Evolutionary conservation across 2,329 filamentous ascomycete genomes (phyloP).

Genomic region (Hypoxylon sp.): DNA sequence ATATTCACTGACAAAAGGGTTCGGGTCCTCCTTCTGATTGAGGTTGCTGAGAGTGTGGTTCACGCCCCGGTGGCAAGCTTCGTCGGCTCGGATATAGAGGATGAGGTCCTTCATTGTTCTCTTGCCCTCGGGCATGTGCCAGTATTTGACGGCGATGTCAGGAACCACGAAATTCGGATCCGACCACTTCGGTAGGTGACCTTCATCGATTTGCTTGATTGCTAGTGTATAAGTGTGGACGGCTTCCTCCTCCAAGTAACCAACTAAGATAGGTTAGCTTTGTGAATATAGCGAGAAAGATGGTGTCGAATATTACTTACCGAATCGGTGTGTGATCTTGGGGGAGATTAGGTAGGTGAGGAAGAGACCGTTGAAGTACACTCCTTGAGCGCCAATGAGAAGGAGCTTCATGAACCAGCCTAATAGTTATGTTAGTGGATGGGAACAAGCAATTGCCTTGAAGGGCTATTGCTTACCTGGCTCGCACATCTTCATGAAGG

Average conservation of each 20-base stretch:
- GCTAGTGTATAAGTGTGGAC: conserved; percentile 95
- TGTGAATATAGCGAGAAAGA: background rate
- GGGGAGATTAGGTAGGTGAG: conserved; percentile 88
- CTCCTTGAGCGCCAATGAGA: conserved; percentile 92
- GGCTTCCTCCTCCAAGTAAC: conserved; percentile 97
- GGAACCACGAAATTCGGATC: conserved; percentile 80
- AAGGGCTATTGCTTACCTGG: conserved; percentile 65
- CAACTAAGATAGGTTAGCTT: conserved; percentile 66
- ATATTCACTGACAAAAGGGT: conserved; percentile 90
- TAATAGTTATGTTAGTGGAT: conserved; percentile 52
- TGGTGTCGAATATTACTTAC: conserved; percentile 17
- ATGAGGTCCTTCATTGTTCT: conserved; percentile 89
- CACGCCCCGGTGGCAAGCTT: conserved; percentile 91
- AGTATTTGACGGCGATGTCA: conserved; percentile 91
- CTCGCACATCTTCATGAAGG: conserved; percentile 91
- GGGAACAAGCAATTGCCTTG: background rate
- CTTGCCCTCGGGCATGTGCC: conserved; percentile 90
- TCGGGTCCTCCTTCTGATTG: conserved; percentile 87
- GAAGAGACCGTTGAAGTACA: conserved; percentile 97
- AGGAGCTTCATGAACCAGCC: conserved; percentile 92
- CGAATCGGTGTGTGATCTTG: conserved; percentile 89
- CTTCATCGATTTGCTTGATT: conserved; percentile 87
- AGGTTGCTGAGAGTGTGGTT: conserved; percentile 96
- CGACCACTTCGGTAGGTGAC: conserved; percentile 86
- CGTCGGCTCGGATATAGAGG: conserved; percentile 90